phyloP scores from a whole-genome alignment of 2,329 filamentous ascomycete genomes.

The Exophiala phaeomuriformis region DNA sequence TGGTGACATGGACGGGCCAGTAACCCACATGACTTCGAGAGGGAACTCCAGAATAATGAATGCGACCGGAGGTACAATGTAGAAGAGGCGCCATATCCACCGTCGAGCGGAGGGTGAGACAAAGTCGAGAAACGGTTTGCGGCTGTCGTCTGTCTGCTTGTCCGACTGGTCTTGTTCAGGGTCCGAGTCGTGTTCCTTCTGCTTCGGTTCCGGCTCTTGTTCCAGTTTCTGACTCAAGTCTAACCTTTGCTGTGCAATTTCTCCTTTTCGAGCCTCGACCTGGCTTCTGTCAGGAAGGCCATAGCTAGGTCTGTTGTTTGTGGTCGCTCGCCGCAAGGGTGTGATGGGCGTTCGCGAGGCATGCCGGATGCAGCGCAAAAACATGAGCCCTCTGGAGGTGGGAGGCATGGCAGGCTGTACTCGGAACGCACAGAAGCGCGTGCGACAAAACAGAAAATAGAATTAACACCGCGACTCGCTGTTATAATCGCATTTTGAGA shows the following conservation, averaged over 20 bases:
- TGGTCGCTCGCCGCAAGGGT: neutral
- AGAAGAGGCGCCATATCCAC: slow-evolving; percentile 18
- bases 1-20: slow-evolving; percentile 64
- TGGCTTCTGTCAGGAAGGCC: neutral
- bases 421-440: neutral
- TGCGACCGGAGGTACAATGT: slow-evolving; percentile 33
- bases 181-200: neutral
- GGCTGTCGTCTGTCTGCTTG: neutral
- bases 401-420: slow-evolving; percentile 7
- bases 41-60: slow-evolving; percentile 38
- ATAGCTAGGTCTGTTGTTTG: neutral
- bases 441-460: neutral
- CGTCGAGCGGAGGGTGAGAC: slow-evolving; percentile 7
- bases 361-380: neutral
- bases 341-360: neutral
- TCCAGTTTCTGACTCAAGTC: neutral
- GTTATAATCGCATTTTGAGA: neutral
- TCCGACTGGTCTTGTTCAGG: neutral
- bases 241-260: neutral
- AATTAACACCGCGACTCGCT: neutral
- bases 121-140: slow-evolving; percentile 1
- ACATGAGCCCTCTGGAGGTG: slow-evolving; percentile 1
- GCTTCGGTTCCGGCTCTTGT: neutral
- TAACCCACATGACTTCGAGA: slow-evolving; percentile 37
- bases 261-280: neutral